These are phyloP conservation scores for Suhomyces terraborum DNA, from an alignment of 1,139 yeast genomes.

Conservation along the genomic window DNA sequence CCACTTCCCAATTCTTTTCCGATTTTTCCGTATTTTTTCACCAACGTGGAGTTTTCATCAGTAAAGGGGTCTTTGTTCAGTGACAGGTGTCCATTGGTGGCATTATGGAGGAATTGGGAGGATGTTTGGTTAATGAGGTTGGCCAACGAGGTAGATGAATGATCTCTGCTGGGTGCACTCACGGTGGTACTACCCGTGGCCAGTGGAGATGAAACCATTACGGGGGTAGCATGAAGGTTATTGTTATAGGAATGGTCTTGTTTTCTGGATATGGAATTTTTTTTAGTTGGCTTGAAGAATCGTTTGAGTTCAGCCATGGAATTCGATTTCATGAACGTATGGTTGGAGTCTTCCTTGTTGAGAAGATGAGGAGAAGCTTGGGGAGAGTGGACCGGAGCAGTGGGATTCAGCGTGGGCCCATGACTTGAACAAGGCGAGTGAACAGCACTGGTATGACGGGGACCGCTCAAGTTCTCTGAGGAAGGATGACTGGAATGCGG, in stretches of 20 bases:
- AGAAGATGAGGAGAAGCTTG: constrained; percentile 16
- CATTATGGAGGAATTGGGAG: constrained; percentile 43
- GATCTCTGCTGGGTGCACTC: constrained; percentile 27
- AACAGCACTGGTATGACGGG: constrained; percentile 7
- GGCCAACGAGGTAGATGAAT: constrained; percentile 45
- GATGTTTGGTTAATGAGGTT: constrained; percentile 49
- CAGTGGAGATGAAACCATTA: constrained; percentile 17
- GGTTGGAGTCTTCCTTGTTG: constrained; percentile 32
- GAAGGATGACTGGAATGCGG: constrained; percentile 5
- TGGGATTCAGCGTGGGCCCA: background rate
- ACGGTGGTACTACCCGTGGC: constrained; percentile 3
- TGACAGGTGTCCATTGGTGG: constrained; percentile 30
- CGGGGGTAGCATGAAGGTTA: constrained; percentile 37
- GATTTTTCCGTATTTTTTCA: constrained; percentile 82
- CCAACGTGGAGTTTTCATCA: constrained; percentile 63
- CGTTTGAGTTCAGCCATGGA: constrained; percentile 47
- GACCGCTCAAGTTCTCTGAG: constrained; percentile 2
- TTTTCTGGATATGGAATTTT: constrained; percentile 28
- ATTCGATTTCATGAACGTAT: constrained; percentile 35
- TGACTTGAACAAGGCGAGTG: constrained; percentile 5
- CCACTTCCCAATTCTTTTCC: constrained; percentile 95
- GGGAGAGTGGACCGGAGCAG: constrained; percentile 16
- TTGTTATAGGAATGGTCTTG: constrained; percentile 26
- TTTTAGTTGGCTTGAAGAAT: constrained; percentile 45
- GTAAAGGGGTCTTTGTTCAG: constrained; percentile 45